Evolutionary conservation across 2,329 filamentous ascomycete species (phyloP), one percentile per base, ranked within the genome.

Genomic region (Rachicladosporium sp.): DNA sequence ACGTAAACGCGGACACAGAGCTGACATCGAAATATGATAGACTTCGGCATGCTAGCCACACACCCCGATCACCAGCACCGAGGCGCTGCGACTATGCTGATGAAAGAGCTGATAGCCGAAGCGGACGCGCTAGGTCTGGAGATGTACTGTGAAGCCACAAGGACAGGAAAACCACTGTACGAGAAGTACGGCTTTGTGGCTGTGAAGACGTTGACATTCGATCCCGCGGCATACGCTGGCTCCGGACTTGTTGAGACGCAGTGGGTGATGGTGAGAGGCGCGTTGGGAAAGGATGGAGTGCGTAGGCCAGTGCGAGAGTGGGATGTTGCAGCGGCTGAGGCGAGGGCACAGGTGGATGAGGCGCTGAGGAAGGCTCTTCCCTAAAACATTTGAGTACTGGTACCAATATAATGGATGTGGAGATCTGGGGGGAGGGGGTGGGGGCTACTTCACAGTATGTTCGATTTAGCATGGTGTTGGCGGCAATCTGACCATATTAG

Each of bases 61-160:
- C 56, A 63, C 44, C 64, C 64, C 0, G 53, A 56, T 2, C 56
- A 66, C 33, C 63, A 65, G 29, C 50, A 62, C 10, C 57, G 59
- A 10, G 66, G 66, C 2, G 65, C 64, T 7, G 66, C 55, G 6
- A 58, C 45, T 3, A 53, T 66, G 44, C 48, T 68, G 29, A 43
- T 68, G 21, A 50, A 61, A 13, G 57, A 55, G 49, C 64, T 65
- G 6, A 33, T 66, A 11, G 49, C 54, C 12, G 59, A 64, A 37
- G 65, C 64, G 15, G 65, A 68, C 46, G 43, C 50, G n/a, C 52
- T 56, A 8, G 59, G 59, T 0, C 38, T 66, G 29, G 52, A 57
- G 11, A 54, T 52, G 11, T 69, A 68, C 52, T 45, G 68, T 23
- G 64, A 66, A 50, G 58, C 61, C 8, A 64, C 58, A 2, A 49